phyloP scores from a whole-genome alignment of 306 rosid genomes.

The Neltuma alba region DNA sequence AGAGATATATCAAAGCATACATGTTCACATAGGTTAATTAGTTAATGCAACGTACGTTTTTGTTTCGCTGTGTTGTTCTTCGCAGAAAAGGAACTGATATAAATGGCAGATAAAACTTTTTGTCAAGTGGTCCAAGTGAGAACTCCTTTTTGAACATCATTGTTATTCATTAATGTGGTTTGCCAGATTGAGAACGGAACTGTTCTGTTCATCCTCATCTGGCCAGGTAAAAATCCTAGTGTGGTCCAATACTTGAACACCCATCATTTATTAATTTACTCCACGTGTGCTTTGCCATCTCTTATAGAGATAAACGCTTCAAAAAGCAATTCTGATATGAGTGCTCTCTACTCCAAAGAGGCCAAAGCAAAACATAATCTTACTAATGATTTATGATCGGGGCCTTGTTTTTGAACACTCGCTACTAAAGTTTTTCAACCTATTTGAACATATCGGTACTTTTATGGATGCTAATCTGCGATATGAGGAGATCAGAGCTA shows the following conservation, averaged over 20 bases:
- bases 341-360: not conserved
- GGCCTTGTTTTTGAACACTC: not conserved
- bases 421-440: no score
- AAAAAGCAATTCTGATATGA: slow-evolving; percentile 8
- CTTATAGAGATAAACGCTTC: not conserved
- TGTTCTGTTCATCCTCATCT: not conserved
- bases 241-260: slow-evolving; percentile 18
- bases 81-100: slow-evolving; percentile 1
- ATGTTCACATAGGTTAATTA: not conserved
- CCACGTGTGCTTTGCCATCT: not conserved
- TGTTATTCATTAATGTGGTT: not conserved
- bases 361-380: slow-evolving; percentile 8
- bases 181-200: not conserved
- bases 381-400: not conserved
- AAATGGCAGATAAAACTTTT: not conserved
- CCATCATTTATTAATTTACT: not conserved
- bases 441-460: not conserved
- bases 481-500: not conserved
- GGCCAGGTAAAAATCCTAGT: slow-evolving; percentile 26
- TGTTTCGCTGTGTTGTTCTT: not conserved
- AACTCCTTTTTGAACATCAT: not conserved
- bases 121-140: not conserved
- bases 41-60: not conserved
- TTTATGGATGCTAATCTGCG: not conserved
- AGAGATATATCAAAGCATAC: not conserved